A percentile compares a stretch with the other conserved stretches of the same genome.
Conservation (phyloP, 192 early-diverging fungal genomes). For the Radiomyces spectabilis region DNA sequence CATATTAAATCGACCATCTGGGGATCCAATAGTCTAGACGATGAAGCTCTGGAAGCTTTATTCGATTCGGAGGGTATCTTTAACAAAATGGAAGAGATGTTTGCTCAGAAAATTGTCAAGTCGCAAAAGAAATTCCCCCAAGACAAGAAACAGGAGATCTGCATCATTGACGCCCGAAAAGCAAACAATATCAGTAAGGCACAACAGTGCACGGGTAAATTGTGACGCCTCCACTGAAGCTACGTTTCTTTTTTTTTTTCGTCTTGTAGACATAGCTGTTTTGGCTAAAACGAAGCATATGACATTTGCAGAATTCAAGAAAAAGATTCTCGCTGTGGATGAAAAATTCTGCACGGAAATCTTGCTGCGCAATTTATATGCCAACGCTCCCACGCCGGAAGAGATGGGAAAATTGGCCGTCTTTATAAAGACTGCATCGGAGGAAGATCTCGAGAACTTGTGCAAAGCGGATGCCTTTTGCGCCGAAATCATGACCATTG, state of each 20-base stretch:
- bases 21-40: neutral
- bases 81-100: slow-evolving; percentile 16
- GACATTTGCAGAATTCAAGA: slow-evolving; percentile 60
- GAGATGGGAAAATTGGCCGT: slow-evolving; percentile 67
- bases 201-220: neutral
- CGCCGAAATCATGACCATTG: slow-evolving; percentile 69
- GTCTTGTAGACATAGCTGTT: slow-evolving; percentile 21
- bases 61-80: slow-evolving; percentile 25
- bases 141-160: slow-evolving; percentile 42
- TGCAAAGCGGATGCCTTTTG: slow-evolving; percentile 69
- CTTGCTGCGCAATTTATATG: slow-evolving; percentile 57
- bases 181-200: slow-evolving; percentile 55
- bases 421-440: slow-evolving; percentile 54
- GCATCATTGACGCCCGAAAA: slow-evolving; percentile 65
- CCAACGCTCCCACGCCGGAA: slow-evolving; percentile 62
- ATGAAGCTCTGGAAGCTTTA: slow-evolving; percentile 4
- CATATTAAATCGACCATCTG: slow-evolving; percentile 21
- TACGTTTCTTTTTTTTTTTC: neutral
- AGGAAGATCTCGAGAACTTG: slow-evolving; percentile 50
- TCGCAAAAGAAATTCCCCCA: neutral
- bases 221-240: neutral
- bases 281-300: slow-evolving; percentile 52
- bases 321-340: slow-evolving; percentile 62
- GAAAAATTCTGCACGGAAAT: slow-evolving; percentile 56
- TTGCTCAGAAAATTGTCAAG: slow-evolving; percentile 23